Conservation (phyloP, 225 moss, liverwort and hornwort genomes). For the Polytrichum commune region DNA sequence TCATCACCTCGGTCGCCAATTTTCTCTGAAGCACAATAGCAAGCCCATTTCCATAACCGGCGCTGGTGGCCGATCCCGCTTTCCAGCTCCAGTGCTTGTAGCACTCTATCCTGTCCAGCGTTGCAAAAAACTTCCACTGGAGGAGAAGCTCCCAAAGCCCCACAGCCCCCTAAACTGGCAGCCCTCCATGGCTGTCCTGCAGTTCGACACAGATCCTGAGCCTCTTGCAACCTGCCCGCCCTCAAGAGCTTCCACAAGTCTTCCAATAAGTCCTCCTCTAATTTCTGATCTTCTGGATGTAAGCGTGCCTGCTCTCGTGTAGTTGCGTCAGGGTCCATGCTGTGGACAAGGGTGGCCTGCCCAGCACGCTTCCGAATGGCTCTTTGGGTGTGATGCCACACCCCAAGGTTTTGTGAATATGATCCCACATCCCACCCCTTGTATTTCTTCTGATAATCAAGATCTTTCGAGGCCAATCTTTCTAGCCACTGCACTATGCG, state of each 20-base stretch:
- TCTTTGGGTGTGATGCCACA: slow-evolving; percentile 93
- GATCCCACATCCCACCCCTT: slow-evolving; percentile 99
- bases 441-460: slow-evolving; percentile 91
- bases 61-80: slow-evolving; percentile 88
- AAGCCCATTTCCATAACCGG: slow-evolving; percentile 97
- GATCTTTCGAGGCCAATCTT: slow-evolving; percentile 75
- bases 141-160: slow-evolving; percentile 84
- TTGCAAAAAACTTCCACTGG: slow-evolving; percentile 73
- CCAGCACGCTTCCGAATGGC: slow-evolving; percentile 75
- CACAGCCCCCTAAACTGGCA: slow-evolving; percentile 93
- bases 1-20: slow-evolving; percentile 80
- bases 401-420: slow-evolving; percentile 88
- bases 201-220: slow-evolving; percentile 80
- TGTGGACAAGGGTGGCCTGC: slow-evolving; percentile 61
- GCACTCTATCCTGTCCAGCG: slow-evolving; percentile 61
- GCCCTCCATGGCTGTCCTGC: slow-evolving; percentile 98
- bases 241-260: slow-evolving; percentile 91
- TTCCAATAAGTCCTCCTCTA: slow-evolving; percentile 93
- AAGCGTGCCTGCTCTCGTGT: slow-evolving; percentile 76
- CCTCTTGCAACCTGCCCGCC: slow-evolving; percentile 89
- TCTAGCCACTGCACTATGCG: slow-evolving; percentile 97
- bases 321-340: slow-evolving; percentile 89
- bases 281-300: slow-evolving; percentile 88
- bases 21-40: slow-evolving; percentile 80
- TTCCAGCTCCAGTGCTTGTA: slow-evolving; percentile 94